Percentiles rank a stretch among this genome's conserved stretches.
phyloP scores from a whole-genome alignment of 2,329 filamentous ascomycete species.

The Aschersonia sp. region DNA sequence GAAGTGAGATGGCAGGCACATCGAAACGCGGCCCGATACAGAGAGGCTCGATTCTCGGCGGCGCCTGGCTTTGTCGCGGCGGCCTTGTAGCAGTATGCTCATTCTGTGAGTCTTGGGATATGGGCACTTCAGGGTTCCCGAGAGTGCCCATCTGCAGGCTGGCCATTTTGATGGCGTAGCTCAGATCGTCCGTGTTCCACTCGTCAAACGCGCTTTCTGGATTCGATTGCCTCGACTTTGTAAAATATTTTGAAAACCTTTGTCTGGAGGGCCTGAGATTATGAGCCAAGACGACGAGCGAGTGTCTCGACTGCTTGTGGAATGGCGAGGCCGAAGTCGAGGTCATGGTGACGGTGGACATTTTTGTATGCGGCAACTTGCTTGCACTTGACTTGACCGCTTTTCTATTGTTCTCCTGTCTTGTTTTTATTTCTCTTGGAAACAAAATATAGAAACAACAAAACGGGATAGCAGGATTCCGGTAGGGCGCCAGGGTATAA shows the following conservation, averaged over 20 bases:
- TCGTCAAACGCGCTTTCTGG: slow-evolving; percentile 13
- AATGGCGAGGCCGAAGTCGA: slow-evolving; percentile 1
- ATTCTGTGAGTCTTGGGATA: slow-evolving; percentile 1
- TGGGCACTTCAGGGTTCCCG: slow-evolving; percentile 1
- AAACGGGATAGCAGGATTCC: too few relatives aligned
- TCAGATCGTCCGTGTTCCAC: slow-evolving; percentile 9
- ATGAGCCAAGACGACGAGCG: slow-evolving; percentile 6
- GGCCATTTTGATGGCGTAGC: slow-evolving; percentile 2
- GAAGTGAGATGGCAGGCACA: not conserved
- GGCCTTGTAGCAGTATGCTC: not conserved
- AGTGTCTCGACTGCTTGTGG: slow-evolving; percentile 1
- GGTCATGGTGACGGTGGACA: slow-evolving; percentile 1
- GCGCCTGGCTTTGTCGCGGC: too few relatives aligned
- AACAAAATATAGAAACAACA: too few relatives aligned
- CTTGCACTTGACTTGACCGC: too few relatives aligned
- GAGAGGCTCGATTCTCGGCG: too few relatives aligned
- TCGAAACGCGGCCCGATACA: too few relatives aligned
- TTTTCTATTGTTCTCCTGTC: too few relatives aligned
- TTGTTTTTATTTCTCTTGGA: too few relatives aligned
- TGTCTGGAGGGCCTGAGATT: slow-evolving; percentile 12
- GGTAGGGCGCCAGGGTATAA: too few relatives aligned
- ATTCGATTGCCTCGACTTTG: slow-evolving; percentile 12
- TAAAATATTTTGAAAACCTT: slow-evolving; percentile 17
- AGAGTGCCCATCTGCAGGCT: slow-evolving; percentile 5
- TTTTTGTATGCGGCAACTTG: not conserved